Evolutionary conservation across 805 yeast genomes (phyloP), one percentile per base, ranked within the genome.

Genomic region (Komagataella populi): DNA sequence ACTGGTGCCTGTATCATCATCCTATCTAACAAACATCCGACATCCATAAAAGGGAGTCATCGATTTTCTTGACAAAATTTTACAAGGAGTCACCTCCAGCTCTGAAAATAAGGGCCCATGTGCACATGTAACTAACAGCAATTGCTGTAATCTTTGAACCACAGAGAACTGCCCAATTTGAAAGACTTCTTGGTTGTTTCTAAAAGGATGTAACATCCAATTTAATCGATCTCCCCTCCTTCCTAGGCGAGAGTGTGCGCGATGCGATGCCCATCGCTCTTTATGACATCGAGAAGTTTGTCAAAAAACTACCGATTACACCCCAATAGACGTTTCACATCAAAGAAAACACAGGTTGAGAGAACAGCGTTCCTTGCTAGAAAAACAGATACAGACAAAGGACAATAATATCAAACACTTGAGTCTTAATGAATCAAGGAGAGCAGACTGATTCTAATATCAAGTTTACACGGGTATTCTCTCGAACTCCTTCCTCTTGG

Each of bases 401-500:
- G 20, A 30, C 48, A 45, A 17, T 30, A 50, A 48, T 36, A 36
- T 39, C 8, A 10, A 2, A 48, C 6, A 3, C 50, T 30, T 30
- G 39, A 7, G 39, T 14, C 44, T 16, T 24, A 47, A 44, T 44
- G 46, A 44, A n/a, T 44, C 46, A 44, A 20, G 46, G 39, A 30
- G 39, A 30, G 14, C 39, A 30, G 14, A 30, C 39, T 14, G 46
- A 17, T 24, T 23, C 46, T 20, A 45, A 46, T 18, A 17, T 36
- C 20, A 47, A 48, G 44, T 50, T 51, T 18, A 50, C 51, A 12
- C 43, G 49, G 23, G 51, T 48, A 16, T 50, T 51, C 22, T 48
- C 50, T 7, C 46, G 53, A 12, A 50, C 62, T 17, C 54, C 65
- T 14, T 54, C 57, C 6, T 58, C 90, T 1, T 87, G 95, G 95